phyloP scores from a whole-genome alignment of 768 basidiomycete species.

The Tubosaeta brunneosetosa region DNA sequence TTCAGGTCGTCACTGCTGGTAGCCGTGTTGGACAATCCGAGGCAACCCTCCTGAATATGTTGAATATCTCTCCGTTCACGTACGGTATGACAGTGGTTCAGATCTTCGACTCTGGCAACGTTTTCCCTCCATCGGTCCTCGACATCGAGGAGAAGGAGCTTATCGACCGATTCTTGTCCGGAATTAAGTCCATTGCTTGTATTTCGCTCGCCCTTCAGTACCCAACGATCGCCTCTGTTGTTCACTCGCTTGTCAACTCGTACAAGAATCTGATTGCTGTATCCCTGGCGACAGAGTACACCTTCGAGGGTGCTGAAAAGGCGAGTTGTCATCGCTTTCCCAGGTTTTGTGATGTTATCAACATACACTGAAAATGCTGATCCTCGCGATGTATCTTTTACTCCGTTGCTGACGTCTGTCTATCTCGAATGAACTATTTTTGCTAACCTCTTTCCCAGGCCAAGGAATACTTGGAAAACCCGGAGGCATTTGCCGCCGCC shows the following conservation, averaged over 20 bases:
- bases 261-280: conserved; percentile 98
- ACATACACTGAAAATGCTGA: conserved; percentile 87
- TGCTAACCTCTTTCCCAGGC: conserved; percentile 44
- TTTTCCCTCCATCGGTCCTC: conserved; percentile 85
- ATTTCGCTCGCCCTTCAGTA: conserved; percentile 95
- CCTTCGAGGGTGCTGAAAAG: conserved; percentile 92
- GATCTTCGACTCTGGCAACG: conserved; percentile 92
- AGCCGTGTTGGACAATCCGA: conserved; percentile 95
- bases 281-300: conserved; percentile 87
- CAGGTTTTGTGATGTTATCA: conserved; percentile 22
- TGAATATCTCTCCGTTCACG: conserved; percentile 99
- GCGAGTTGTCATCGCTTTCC: conserved; percentile 39
- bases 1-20: conserved; percentile 90
- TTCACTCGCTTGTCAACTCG: conserved; percentile 94
- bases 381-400: conserved; percentile 38
- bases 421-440: not conserved
- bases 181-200: conserved; percentile 92
- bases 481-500: conserved; percentile 91
- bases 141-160: conserved; percentile 92
- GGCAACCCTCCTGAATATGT: conserved; percentile 98
- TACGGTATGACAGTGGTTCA: conserved; percentile 99
- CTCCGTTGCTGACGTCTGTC: conserved; percentile 22
- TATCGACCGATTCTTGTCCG: conserved; percentile 85
- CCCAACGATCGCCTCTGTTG: conserved; percentile 91
- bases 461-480: conserved; percentile 97